phyloP scores from a whole-genome alignment of 2,329 filamentous ascomycete species.

The Paracorniculantispora psalliotae region DNA sequence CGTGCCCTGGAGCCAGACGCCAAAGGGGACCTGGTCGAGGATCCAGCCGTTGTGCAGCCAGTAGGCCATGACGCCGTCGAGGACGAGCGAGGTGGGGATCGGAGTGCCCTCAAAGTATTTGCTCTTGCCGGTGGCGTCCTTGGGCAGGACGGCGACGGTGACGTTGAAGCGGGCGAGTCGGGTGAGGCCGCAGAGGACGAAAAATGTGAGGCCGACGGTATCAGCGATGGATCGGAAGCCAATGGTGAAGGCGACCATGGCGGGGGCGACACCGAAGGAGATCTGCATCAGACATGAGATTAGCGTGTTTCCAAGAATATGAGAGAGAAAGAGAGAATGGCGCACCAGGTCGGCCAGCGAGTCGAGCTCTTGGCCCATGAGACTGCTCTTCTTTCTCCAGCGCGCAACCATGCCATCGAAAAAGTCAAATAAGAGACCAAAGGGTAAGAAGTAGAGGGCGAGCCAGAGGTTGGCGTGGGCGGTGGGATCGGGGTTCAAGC shows the following conservation, averaged over 20 bases:
- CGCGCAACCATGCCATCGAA: constrained; percentile 95
- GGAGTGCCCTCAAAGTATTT: constrained; percentile 96
- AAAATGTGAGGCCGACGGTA: constrained; percentile 75
- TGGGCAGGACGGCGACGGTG: constrained; percentile 81
- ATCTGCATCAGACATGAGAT: constrained; percentile 51
- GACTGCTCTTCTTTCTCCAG: constrained; percentile 92
- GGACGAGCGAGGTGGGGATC: constrained; percentile 81
- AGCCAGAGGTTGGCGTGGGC: constrained; percentile 69
- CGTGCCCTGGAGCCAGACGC: constrained; percentile 62
- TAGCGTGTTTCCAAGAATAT: background rate
- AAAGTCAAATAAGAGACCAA: constrained; percentile 95
- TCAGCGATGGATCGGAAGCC: constrained; percentile 81
- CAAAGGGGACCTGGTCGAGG: constrained; percentile 71
- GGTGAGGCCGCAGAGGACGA: constrained; percentile 90
- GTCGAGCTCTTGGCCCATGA: constrained; percentile 98
- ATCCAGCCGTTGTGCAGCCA: constrained; percentile 82
- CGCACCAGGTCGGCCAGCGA: constrained; percentile 89
- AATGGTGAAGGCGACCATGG: constrained; percentile 80
- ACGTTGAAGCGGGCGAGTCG: constrained; percentile 97
- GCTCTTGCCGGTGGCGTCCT: constrained; percentile 86
- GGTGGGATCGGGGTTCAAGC: constrained; percentile 60
- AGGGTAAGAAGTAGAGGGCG: constrained; percentile 81
- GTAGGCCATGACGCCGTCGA: constrained; percentile 81
- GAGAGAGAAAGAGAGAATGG: background rate
- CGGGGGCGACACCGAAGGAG: constrained; percentile 90